Evolutionary conservation across 1,284 basidiomycete genomes (phyloP).

Genomic region (Tranzscheliella williamsii): DNA sequence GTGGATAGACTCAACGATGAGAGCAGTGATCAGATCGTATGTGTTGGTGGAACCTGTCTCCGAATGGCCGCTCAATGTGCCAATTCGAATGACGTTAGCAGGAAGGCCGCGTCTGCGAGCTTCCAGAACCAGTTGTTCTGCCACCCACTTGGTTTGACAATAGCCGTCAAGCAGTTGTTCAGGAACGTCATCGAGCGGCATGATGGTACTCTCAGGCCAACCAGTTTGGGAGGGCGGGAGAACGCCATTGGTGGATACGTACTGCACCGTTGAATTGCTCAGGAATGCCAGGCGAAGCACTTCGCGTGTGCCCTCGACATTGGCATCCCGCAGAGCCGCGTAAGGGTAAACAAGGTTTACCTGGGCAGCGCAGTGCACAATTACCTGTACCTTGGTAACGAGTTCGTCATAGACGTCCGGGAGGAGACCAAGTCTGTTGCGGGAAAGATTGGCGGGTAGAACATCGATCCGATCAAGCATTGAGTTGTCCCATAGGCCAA

Average conservation of each 20-base stretch:
- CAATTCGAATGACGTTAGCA: conserved; percentile 58
- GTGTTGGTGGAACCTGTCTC: conserved; percentile 57
- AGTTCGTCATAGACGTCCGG: conserved; percentile 46
- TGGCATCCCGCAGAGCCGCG: conserved; percentile 57
- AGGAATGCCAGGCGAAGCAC: conserved; percentile 59
- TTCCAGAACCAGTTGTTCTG: conserved; percentile 58
- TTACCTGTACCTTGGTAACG: conserved; percentile 48
- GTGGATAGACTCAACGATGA: conserved; percentile 58
- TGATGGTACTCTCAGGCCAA: conserved; percentile 51
- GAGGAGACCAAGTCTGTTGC: conserved; percentile 49
- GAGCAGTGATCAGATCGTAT: conserved; percentile 56
- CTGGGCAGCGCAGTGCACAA: conserved; percentile 59
- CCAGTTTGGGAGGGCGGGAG: conserved; percentile 54
- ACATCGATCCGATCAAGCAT: conserved; percentile 57
- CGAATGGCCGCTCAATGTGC: conserved; percentile 58
- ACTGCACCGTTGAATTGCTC: conserved; percentile 58
- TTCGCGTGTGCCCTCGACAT: conserved; percentile 60
- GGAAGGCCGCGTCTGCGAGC: conserved; percentile 54
- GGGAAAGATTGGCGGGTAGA: conserved; percentile 55
- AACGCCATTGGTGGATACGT: conserved; percentile 61
- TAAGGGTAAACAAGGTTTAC: conserved; percentile 62
- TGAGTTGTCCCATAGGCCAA: conserved; percentile 57
- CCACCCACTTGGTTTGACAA: conserved; percentile 62
- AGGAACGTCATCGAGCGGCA: conserved; percentile 52
- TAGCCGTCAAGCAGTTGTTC: conserved; percentile 60